phyloP scores from a whole-genome alignment of 768 basidiomycete genomes.

The Trametes maxima region DNA sequence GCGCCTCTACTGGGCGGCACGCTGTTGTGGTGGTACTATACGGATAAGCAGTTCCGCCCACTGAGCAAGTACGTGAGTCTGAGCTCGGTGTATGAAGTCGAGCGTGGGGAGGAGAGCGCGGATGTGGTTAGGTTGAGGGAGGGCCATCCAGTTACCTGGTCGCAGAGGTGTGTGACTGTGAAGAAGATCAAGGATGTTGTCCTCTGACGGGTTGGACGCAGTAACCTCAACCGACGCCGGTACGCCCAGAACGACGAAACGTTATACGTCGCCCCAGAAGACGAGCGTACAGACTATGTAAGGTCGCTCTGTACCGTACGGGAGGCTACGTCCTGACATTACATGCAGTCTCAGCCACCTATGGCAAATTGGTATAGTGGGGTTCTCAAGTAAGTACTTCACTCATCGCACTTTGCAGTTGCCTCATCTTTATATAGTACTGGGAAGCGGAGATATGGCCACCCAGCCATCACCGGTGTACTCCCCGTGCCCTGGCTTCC shows the following conservation, averaged over 20 bases:
- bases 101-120: conserved; percentile 84
- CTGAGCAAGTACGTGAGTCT: conserved; percentile 84
- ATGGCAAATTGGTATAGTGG: conserved; percentile 96
- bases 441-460: conserved; percentile 92
- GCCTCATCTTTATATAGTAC: conserved; percentile 54
- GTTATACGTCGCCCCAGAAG: conserved; percentile 93
- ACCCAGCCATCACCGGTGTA: conserved; percentile 92
- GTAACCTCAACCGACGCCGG: conserved; percentile 81
- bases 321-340: conserved; percentile 4
- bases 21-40: conserved; percentile 79
- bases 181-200: not conserved
- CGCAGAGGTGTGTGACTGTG: conserved; percentile 66
- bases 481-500: conserved; percentile 96
- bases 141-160: conserved; percentile 87
- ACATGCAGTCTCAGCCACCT: conserved; percentile 83
- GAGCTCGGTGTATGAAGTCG: conserved; percentile 85
- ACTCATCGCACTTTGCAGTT: not conserved
- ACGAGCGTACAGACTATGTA: conserved; percentile 89
- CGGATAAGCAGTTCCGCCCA: conserved; percentile 64
- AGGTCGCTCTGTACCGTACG: conserved; percentile 20
- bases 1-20: conserved; percentile 78
- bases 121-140: conserved; percentile 74
- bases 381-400: conserved; percentile 72
- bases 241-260: conserved; percentile 96
- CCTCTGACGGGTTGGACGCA: conserved; percentile 30